These are phyloP conservation scores for Gaillardinia entomophila DNA, from an alignment of 805 yeast genomes.

Conservation along the genomic window DNA sequence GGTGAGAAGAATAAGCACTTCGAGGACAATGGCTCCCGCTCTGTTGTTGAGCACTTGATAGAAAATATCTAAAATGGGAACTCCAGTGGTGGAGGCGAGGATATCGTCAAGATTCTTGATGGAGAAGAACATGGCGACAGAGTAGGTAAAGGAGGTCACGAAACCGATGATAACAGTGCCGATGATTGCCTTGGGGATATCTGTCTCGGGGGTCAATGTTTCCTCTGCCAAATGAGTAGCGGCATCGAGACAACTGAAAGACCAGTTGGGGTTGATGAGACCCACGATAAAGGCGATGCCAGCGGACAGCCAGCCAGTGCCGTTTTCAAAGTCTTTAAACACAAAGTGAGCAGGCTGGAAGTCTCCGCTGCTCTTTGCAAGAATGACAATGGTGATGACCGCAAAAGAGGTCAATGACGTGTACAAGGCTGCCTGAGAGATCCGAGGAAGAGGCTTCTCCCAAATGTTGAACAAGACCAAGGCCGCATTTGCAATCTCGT, in stretches of 20 bases:
- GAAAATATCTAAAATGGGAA: conserved; percentile 60
- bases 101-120: conserved; percentile 49
- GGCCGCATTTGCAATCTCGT: conserved; percentile 38
- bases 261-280: conserved; percentile 65
- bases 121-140: conserved; percentile 54
- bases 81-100: conserved; percentile 46
- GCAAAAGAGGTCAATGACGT: conserved; percentile 48
- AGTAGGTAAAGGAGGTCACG: conserved; percentile 49
- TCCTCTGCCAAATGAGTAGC: conserved; percentile 74
- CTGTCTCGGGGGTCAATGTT: conserved; percentile 48
- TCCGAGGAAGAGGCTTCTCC: conserved; percentile 45
- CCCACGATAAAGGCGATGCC: conserved; percentile 67
- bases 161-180: conserved; percentile 63
- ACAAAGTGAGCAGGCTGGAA: conserved; percentile 49
- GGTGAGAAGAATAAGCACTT: conserved; percentile 43
- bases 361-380: conserved; percentile 47
- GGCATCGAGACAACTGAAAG: conserved; percentile 62
- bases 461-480: conserved; percentile 44
- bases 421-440: conserved; percentile 47
- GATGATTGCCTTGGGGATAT: conserved; percentile 57
- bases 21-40: conserved; percentile 52
- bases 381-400: conserved; percentile 47
- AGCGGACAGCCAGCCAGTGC: conserved; percentile 54
- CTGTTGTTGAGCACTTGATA: conserved; percentile 49
- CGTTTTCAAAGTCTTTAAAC: conserved; percentile 47